Evolutionary conservation across 805 yeast genomes (phyloP).

Genomic region (Suhomyces vadensis): DNA sequence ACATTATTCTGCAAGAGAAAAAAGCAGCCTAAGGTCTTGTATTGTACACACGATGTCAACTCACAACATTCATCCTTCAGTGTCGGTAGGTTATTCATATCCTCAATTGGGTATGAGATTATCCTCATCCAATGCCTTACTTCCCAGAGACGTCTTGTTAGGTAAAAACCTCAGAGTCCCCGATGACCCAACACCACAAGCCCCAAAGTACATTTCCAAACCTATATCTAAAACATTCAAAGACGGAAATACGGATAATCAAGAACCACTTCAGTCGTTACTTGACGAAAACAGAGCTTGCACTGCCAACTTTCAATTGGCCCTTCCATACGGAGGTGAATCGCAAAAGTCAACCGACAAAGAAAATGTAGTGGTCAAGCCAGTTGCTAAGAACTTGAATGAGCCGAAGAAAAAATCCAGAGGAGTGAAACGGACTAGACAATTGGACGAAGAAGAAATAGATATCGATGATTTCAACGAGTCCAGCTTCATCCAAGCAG

Average conservation of each 20-base stretch:
- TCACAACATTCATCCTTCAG: conserved; percentile 4
- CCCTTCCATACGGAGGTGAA: conserved; percentile 17
- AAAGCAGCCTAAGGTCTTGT: not conserved
- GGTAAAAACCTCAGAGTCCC: conserved; percentile 19
- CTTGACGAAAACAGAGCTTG: conserved; percentile 18
- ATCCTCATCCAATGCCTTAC: not conserved
- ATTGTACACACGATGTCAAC: not conserved
- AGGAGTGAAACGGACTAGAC: conserved; percentile 13
- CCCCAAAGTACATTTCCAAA: conserved; percentile 6
- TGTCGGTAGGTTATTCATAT: conserved; percentile 25
- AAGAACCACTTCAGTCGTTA: conserved; percentile 26
- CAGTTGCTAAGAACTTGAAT: not conserved
- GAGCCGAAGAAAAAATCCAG: conserved; percentile 6
- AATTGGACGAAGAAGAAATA: conserved; percentile 2
- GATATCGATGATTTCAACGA: conserved; percentile 4
- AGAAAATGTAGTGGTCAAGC: not conserved
- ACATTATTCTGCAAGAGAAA: not conserved
- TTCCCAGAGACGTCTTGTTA: conserved; percentile 19
- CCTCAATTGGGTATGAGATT: conserved; percentile 7
- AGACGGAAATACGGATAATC: conserved; percentile 6
- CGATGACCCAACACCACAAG: conserved; percentile 14
- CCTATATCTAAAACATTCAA: conserved; percentile 17
- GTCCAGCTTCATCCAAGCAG: conserved; percentile 8
- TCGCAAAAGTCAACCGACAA: conserved; percentile 1
- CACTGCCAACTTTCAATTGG: conserved; percentile 16